These are phyloP conservation scores for Aurinia saxatilis DNA, from an alignment of 345 rosid genomes.

Conservation along the genomic window DNA sequence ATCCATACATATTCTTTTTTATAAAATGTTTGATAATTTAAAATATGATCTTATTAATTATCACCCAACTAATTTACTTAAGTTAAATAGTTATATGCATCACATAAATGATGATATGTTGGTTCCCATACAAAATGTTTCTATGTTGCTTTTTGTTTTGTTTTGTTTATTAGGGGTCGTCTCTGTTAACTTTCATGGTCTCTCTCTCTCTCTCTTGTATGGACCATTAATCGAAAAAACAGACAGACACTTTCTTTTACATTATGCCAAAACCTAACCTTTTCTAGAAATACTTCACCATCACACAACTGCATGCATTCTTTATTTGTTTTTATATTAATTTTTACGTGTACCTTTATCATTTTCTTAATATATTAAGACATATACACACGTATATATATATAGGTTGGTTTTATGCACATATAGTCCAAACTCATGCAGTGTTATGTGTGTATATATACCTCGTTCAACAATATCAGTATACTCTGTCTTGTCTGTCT, in stretches of 20 bases:
- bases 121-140: neutral
- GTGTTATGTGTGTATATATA: neutral
- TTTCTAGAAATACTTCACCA: slow-evolving; percentile 35
- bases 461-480: slow-evolving; percentile 16
- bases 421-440: slow-evolving; percentile 12
- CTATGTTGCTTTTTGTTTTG: neutral
- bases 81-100: too few species aligned
- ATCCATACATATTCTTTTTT: neutral
- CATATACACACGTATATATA: neutral
- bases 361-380: neutral
- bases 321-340: neutral
- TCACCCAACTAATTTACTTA: too few species aligned
- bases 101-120: too few species aligned
- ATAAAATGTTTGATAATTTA: too few species aligned
- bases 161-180: neutral
- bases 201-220: slow-evolving; percentile 1
- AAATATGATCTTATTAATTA: too few species aligned
- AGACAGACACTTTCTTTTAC: slow-evolving; percentile 44
- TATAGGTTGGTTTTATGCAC: neutral
- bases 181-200: slow-evolving; percentile 2
- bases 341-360: slow-evolving; percentile 15
- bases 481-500: slow-evolving; percentile 2
- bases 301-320: slow-evolving; percentile 27
- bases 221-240: slow-evolving; percentile 36
- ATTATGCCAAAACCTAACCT: slow-evolving; percentile 48